Conservation (phyloP, 164 flowering plant species). For the Magnolia changhungtana region DNA sequence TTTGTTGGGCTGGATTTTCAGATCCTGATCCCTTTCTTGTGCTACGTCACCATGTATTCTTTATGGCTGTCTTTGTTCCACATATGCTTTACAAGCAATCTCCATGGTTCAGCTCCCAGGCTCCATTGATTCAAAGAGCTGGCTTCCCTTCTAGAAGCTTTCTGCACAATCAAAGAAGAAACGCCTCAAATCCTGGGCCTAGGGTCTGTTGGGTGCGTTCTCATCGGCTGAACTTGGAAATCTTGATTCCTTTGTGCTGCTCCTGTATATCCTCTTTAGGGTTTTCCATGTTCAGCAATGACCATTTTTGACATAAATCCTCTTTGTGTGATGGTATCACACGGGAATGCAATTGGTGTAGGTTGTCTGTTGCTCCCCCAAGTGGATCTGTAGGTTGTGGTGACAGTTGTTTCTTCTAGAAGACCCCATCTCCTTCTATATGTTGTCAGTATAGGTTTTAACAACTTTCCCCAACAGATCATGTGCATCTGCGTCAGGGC, state of each 20-base stretch:
- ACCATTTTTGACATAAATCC: not conserved
- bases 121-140: not conserved
- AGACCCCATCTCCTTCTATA: constrained; percentile 1
- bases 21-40: not conserved
- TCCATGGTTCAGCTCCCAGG: not conserved
- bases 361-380: constrained; percentile 1
- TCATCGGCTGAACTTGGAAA: not conserved
- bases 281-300: not conserved
- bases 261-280: not conserved
- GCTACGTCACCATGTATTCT: not conserved
- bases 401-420: not conserved
- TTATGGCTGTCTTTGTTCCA: not conserved
- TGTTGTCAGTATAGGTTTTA: not conserved
- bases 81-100: not conserved
- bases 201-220: constrained; percentile 2
- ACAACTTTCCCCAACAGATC: not conserved
- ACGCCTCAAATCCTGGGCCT: not conserved
- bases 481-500: not conserved
- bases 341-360: not conserved
- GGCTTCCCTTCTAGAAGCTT: not conserved
- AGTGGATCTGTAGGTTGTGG: not conserved
- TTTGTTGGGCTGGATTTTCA: not conserved
- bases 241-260: not conserved
- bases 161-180: not conserved
- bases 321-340: not conserved